Percentiles rank a stretch among this genome's conserved stretches.
Conservation (phyloP, 768 basidiomycete genomes). For the Amanita thiersii region DNA sequence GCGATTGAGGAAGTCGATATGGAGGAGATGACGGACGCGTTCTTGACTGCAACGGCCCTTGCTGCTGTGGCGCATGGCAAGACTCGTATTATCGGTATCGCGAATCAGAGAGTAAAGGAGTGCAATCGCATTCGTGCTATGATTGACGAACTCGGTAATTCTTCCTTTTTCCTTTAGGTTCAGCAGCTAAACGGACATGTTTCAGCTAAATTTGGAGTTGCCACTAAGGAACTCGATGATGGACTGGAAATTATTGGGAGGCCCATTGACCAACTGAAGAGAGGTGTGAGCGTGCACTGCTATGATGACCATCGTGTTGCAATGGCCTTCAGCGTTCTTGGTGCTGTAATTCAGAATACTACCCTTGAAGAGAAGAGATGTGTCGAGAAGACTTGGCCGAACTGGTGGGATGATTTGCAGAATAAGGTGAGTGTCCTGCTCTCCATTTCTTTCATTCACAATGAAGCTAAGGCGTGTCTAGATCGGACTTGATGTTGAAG, state of each 20-base stretch:
- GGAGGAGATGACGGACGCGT: constrained; percentile 99
- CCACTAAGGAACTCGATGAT: constrained; percentile 87
- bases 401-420: constrained; percentile 98
- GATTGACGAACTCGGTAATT: constrained; percentile 87
- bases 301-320: constrained; percentile 99
- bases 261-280: constrained; percentile 51
- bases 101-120: constrained; percentile 97
- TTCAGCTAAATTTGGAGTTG: constrained; percentile 88
- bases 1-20: constrained; percentile 88
- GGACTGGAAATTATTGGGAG: constrained; percentile 87
- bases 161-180: constrained; percentile 1
- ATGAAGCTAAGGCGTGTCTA: constrained; percentile 18
- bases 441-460: not conserved
- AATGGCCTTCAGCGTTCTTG: constrained; percentile 94
- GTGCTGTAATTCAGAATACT: constrained; percentile 63
- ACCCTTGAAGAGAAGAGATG: constrained; percentile 93
- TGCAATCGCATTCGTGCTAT: constrained; percentile 96
- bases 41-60: constrained; percentile 89
- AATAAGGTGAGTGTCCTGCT: constrained; percentile 59
- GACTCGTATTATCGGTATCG: constrained; percentile 88
- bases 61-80: constrained; percentile 73
- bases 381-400: constrained; percentile 99
- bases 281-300: constrained; percentile 81
- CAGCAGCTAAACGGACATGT: constrained; percentile 4
- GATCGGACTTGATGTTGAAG: constrained; percentile 87